Base-by-base conservation (phyloP, 129 eudicot genomes). In the Artemisia annua region DNA sequence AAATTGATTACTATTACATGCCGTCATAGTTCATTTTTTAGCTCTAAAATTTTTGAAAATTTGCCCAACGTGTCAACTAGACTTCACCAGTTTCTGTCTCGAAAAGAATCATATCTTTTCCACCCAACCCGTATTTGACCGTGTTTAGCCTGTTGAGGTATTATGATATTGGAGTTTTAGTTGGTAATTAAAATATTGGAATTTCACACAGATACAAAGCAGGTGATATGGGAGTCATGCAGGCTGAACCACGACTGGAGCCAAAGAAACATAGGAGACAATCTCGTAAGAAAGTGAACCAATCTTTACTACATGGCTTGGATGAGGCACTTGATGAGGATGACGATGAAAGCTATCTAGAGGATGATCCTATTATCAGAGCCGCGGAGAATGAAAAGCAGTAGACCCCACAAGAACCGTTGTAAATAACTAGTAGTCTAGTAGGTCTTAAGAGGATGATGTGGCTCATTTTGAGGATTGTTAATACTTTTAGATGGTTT, bases 191-290 rank as follows among this genome's bases (percentile, higher is more conserved):
- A 19, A 63, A 24, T 18, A 48, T 11, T 16, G 69, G 71, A 35
- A 53, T n/a, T 76, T 22, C 39, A 14, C 48, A 26, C 83, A 89
- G 96, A 84, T 70, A 79, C 69, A 93, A 93, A 83, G 67, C 82
- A 49, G 96, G 96, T 18, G 87, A 85, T 44, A 72, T 82, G 83
- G 98, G 98, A 16, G 72, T 86, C 30, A 84, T 72, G 84, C 89
- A 82, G 66, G 92, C 95, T 1, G 98, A 92, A 81, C 96, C 98
- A 17, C 74, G 86, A 15, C 66, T 89, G 69, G 88, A 89, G 84
- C 83, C 76, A 11, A 93, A 93, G 75, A 89, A 93, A 85, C 92
- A 89, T 78, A 83, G 98, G 69, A 89, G 98, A 68, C 83, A 68
- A 79, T 93, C 98, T 2, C 93, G 98, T 48, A 93, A 89, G 87